Evolutionary conservation across 371 early-diverging fungal species (phyloP).

Genomic region (Lichtheimia corymbifera): DNA sequence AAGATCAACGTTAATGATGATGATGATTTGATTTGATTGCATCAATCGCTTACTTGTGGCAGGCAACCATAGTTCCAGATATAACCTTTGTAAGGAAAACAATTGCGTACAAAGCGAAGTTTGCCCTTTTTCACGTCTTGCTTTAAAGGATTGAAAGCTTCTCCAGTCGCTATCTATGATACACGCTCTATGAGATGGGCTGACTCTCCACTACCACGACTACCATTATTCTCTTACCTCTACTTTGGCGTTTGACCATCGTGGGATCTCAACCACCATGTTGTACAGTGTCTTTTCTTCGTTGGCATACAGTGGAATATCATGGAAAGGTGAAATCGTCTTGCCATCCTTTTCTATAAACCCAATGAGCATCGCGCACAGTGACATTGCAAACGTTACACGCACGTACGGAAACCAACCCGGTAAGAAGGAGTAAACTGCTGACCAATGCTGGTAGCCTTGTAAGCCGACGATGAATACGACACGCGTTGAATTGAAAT

Average conservation of each 20-base stretch:
- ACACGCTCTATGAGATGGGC: not conserved
- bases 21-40: not conserved
- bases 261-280: conserved; percentile 99
- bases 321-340: conserved; percentile 96
- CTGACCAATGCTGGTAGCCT: conserved; percentile 9
- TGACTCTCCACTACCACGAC: not conserved
- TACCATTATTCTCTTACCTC: conserved; percentile 68
- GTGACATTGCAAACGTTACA: not conserved
- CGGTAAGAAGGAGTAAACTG: conserved; percentile 18
- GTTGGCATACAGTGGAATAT: conserved; percentile 95
- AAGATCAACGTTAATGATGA: conserved; percentile 18
- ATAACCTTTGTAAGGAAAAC: conserved; percentile 99
- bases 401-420: conserved; percentile 15
- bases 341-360: conserved; percentile 65
- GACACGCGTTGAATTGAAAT: conserved; percentile 6
- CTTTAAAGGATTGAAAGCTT: conserved; percentile 97
- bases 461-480: conserved; percentile 9
- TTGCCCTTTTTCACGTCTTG: conserved; percentile 99
- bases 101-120: conserved; percentile 97
- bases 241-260: conserved; percentile 99
- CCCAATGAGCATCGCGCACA: not conserved
- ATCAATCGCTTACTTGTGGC: conserved; percentile 69
- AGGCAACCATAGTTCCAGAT: conserved; percentile 99
- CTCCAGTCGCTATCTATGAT: conserved; percentile 84
- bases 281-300: conserved; percentile 84